phyloP scores from a whole-genome alignment of 805 yeast species.

The Ogataea thermomethanolica region DNA sequence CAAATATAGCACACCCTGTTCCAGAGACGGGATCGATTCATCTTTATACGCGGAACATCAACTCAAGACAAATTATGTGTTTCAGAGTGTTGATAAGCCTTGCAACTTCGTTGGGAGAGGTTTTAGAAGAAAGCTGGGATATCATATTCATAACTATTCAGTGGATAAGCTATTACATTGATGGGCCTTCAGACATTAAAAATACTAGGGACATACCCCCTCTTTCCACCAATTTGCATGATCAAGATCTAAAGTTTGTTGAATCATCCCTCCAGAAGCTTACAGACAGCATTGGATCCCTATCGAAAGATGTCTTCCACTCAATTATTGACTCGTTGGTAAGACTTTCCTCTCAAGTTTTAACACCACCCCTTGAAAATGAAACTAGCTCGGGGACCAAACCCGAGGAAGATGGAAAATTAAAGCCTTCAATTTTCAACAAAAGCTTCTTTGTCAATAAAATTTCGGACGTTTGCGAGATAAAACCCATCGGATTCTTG shows the following conservation, averaged over 20 bases:
- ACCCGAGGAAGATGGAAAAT: conserved; percentile 20
- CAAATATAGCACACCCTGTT: conserved; percentile 23
- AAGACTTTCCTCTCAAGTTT: conserved; percentile 36
- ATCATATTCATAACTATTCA: conserved; percentile 61
- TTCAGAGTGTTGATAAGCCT: conserved; percentile 75
- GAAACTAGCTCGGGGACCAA: conserved; percentile 12
- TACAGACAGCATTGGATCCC: conserved; percentile 57
- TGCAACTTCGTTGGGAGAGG: conserved; percentile 78
- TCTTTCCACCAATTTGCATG: conserved; percentile 38
- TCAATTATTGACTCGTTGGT: conserved; percentile 47
- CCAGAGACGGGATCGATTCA: conserved; percentile 6
- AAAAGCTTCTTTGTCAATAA: conserved; percentile 51
- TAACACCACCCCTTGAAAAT: conserved; percentile 6
- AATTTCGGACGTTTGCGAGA: conserved; percentile 47
- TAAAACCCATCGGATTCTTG: conserved; percentile 52
- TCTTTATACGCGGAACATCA: conserved; percentile 43
- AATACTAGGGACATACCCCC: conserved; percentile 41
- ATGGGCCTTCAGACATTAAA: conserved; percentile 50
- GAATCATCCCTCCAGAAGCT: conserved; percentile 58
- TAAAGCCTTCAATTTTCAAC: conserved; percentile 50
- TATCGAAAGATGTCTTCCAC: conserved; percentile 47
- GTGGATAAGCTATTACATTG: conserved; percentile 71
- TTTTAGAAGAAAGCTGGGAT: conserved; percentile 65
- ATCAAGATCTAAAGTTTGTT: conserved; percentile 48
- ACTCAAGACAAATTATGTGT: conserved; percentile 68